phyloP scores from a whole-genome alignment of 1,284 basidiomycete species.

The Quambalaria eucalypti region DNA sequence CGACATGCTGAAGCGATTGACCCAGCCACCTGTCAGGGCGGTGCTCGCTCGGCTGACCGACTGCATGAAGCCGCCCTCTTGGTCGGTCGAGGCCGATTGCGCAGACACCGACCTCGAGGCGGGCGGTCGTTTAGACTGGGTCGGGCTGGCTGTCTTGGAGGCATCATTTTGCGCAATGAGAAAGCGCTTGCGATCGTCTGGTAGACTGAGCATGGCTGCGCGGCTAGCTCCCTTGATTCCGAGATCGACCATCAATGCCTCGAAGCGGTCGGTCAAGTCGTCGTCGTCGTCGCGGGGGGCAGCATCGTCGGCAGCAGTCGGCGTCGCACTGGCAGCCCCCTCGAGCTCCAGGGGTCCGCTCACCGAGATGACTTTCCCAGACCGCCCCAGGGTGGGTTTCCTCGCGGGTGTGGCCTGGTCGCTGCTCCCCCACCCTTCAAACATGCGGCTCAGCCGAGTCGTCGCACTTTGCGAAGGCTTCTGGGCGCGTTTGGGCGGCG shows the following conservation, averaged over 20 bases:
- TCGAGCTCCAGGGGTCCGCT: slow-evolving; percentile 32
- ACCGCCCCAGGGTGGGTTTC: slow-evolving; percentile 4
- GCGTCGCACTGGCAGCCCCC: background rate
- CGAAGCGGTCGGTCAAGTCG: slow-evolving; percentile 18
- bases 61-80: slow-evolving; percentile 56
- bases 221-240: slow-evolving; percentile 65
- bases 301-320: slow-evolving; percentile 44
- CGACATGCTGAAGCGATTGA: slow-evolving; percentile 64
- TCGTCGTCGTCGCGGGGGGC: slow-evolving; percentile 56
- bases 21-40: slow-evolving; percentile 50
- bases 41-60: slow-evolving; percentile 20
- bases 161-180: slow-evolving; percentile 51
- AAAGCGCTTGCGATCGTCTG: slow-evolving; percentile 61
- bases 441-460: slow-evolving; percentile 30
- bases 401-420: background rate
- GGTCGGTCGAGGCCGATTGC: slow-evolving; percentile 60
- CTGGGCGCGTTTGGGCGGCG: slow-evolving; percentile 8
- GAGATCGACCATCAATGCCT: slow-evolving; percentile 27
- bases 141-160: slow-evolving; percentile 5
- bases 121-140: too few relatives aligned
- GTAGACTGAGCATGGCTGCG: slow-evolving; percentile 59
- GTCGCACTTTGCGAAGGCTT: slow-evolving; percentile 19
- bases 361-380: slow-evolving; percentile 23
- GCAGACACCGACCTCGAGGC: background rate
- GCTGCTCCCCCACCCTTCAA: slow-evolving; percentile 24